phyloP scores from a whole-genome alignment of 202 grass and related monocot genomes.

The Brachypodium distachyon region DNA sequence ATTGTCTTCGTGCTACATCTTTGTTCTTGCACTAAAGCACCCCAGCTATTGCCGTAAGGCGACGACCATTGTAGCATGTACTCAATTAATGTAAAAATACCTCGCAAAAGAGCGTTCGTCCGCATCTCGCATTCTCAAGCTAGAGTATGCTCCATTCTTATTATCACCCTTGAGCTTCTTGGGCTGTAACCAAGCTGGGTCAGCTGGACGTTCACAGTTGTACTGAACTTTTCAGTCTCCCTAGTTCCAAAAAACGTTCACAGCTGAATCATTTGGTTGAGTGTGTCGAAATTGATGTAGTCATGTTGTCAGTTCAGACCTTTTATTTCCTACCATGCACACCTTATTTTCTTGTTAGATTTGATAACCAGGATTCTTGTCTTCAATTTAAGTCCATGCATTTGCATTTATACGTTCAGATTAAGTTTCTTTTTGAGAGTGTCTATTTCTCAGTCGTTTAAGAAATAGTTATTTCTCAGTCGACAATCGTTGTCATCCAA shows the following conservation, averaged over 20 bases:
- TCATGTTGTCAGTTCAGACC: background rate
- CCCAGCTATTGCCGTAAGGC: too few species aligned
- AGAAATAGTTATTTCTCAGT: too few species aligned
- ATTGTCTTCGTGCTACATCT: too few species aligned
- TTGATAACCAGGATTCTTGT: background rate
- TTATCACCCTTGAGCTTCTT: slow-evolving; percentile 85
- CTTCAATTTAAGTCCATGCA: background rate
- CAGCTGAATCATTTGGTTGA: background rate
- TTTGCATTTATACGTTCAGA: background rate
- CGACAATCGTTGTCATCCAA: too few species aligned
- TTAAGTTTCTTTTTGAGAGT: background rate
- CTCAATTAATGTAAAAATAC: too few species aligned
- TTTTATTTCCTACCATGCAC: background rate
- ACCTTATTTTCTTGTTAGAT: background rate
- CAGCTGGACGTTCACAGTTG: slow-evolving; percentile 83
- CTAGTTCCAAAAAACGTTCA: too few species aligned
- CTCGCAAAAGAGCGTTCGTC: too few species aligned
- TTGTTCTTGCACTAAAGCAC: too few species aligned
- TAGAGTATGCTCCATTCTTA: slow-evolving; percentile 60
- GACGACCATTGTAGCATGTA: too few species aligned
- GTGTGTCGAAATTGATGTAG: background rate
- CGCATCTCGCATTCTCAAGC: too few species aligned
- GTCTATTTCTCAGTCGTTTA: too few species aligned
- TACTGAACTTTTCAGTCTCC: slow-evolving; percentile 90
- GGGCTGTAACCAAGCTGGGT: slow-evolving; percentile 78